phyloP scores from a whole-genome alignment of 192 early-diverging fungal species.

The Podochytrium sp. region DNA sequence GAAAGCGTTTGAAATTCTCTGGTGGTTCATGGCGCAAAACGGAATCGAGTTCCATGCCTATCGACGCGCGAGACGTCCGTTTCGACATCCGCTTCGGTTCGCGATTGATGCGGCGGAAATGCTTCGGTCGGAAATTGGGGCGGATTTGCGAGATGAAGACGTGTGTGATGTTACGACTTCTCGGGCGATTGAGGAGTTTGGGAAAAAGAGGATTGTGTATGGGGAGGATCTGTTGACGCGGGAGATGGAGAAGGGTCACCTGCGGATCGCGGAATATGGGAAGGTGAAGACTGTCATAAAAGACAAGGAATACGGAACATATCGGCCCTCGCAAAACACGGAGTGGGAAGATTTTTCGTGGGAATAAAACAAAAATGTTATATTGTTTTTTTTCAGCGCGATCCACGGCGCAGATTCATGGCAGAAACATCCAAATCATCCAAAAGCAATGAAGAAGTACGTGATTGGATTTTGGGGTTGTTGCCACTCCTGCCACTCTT shows the following conservation, averaged over 20 bases:
- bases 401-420: neutral
- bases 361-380: neutral
- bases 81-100: constrained; percentile 25
- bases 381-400: neutral
- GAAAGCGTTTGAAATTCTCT: constrained; percentile 24
- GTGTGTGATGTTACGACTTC: constrained; percentile 18
- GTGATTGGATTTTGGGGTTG: neutral
- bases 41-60: constrained; percentile 7
- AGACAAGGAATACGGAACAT: constrained; percentile 14
- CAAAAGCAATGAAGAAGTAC: neutral
- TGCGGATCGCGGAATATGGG: constrained; percentile 25
- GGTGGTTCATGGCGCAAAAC: constrained; percentile 30
- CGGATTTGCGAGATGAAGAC: constrained; percentile 11
- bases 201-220: constrained; percentile 12
- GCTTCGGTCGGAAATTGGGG: constrained; percentile 9
- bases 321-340: neutral
- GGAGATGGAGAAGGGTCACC: constrained; percentile 22
- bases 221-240: constrained; percentile 21
- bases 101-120: constrained; percentile 30
- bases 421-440: neutral
- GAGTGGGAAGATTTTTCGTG: constrained; percentile 13
- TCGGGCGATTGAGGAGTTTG: constrained; percentile 8
- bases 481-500: neutral
- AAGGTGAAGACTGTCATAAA: constrained; percentile 12
- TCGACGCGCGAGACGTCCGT: constrained; percentile 12